These are phyloP conservation scores for Moesziomyces globuligerus DNA, from an alignment of 1,284 basidiomycete genomes.

Conservation along the genomic window DNA sequence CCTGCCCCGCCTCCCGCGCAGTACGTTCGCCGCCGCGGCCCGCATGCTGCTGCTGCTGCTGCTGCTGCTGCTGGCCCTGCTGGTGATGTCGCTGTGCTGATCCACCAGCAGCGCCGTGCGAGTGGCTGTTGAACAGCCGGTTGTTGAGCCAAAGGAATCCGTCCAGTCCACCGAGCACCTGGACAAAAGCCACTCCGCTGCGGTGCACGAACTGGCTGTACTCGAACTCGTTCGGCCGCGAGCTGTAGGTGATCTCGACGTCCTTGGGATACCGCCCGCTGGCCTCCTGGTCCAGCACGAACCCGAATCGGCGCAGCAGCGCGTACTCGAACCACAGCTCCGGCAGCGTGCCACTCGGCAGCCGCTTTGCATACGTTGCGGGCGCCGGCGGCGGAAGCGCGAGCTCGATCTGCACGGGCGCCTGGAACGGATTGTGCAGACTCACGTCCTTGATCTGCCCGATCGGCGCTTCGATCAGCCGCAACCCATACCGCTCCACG, in stretches of 20 bases:
- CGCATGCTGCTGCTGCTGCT: constrained; percentile 4
- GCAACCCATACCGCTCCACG: constrained; percentile 89
- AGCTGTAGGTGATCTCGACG: constrained; percentile 58
- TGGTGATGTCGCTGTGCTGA: constrained; percentile 3
- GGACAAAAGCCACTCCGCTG: constrained; percentile 63
- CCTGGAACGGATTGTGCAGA: constrained; percentile 64
- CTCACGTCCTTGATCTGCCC: constrained; percentile 65
- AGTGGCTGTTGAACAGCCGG: constrained; percentile 57
- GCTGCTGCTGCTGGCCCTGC: constrained; percentile 4
- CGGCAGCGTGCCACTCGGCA: constrained; percentile 45
- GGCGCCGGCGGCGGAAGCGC: constrained; percentile 60
- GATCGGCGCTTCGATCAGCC: constrained; percentile 79
- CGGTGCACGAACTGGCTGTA: constrained; percentile 65
- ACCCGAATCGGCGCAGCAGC: constrained; percentile 60
- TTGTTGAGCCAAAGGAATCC: constrained; percentile 67
- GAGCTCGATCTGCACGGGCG: constrained; percentile 61
- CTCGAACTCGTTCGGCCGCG: constrained; percentile 64
- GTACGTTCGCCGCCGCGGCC: background rate
- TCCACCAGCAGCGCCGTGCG: constrained; percentile 1
- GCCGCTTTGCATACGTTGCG: constrained; percentile 33
- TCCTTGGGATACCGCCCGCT: constrained; percentile 47
- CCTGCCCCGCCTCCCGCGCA: background rate
- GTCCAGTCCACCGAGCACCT: constrained; percentile 59
- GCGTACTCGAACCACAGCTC: constrained; percentile 64
- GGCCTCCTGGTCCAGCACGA: constrained; percentile 66